phyloP scores from a whole-genome alignment of 768 basidiomycete genomes.

The Udeniomyces megalosporus region DNA sequence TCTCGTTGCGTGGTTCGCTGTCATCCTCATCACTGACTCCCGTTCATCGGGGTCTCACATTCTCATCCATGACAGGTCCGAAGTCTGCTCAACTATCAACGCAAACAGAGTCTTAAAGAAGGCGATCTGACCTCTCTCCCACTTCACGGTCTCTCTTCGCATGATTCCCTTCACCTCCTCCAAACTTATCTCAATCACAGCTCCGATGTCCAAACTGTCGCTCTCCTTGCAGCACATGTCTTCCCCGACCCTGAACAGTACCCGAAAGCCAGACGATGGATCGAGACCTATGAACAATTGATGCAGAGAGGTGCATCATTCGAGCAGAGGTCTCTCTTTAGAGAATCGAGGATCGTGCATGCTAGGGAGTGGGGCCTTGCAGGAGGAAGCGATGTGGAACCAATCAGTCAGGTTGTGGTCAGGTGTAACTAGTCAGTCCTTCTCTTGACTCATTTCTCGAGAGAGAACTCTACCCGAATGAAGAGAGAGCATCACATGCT shows the following conservation, averaged over 20 bases:
- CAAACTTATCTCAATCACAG: constrained; percentile 1
- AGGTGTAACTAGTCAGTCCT: constrained; percentile 8
- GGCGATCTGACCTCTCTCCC: background rate
- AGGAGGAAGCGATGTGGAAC: background rate
- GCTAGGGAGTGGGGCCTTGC: constrained; percentile 4
- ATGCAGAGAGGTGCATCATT: constrained; percentile 1
- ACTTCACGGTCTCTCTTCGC: constrained; percentile 2
- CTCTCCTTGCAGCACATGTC: constrained; percentile 4
- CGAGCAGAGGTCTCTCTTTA: background rate
- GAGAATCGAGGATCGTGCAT: background rate
- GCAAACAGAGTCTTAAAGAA: background rate
- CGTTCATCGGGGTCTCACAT: too few species aligned
- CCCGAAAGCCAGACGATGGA: background rate
- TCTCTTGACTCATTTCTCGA: too few species aligned
- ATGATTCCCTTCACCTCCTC: background rate
- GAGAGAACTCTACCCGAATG: too few species aligned
- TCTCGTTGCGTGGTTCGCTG: background rate
- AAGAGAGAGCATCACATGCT: too few species aligned
- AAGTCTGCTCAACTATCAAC: background rate
- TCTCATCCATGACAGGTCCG: too few species aligned
- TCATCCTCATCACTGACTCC: background rate
- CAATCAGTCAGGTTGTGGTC: constrained; percentile 1
- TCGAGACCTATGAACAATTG: constrained; percentile 1
- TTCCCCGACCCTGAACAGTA: background rate
- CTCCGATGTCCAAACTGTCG: constrained; percentile 11